A percentile compares a stretch with the other conserved stretches of the same genome.
These are phyloP conservation scores for Hevea brasiliensis DNA, from an alignment of 345 rosid genomes.

Conservation along the genomic window DNA sequence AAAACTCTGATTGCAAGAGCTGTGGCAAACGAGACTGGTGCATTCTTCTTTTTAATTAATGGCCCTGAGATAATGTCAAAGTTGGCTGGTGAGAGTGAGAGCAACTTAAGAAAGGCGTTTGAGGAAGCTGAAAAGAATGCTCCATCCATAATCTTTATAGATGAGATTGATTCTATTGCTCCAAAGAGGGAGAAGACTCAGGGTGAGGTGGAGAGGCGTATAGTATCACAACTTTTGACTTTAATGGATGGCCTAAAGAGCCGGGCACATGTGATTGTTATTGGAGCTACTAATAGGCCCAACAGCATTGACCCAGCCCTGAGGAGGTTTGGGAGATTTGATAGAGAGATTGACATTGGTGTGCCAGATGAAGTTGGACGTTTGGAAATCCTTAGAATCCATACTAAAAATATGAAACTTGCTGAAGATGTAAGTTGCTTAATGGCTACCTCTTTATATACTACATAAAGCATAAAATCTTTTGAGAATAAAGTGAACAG, in stretches of 20 bases:
- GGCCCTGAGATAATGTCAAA: constrained; percentile 17
- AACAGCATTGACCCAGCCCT: constrained; percentile 17
- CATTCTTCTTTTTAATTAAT: constrained; percentile 18
- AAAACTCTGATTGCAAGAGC: constrained; percentile 19
- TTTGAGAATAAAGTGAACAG: not conserved
- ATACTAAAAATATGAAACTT: constrained; percentile 18
- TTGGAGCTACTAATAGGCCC: constrained; percentile 16
- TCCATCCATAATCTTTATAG: constrained; percentile 17
- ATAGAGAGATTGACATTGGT: constrained; percentile 20
- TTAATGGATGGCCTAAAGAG: constrained; percentile 16
- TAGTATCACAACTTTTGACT: constrained; percentile 12
- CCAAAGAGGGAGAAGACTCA: constrained; percentile 18
- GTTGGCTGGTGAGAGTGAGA: constrained; percentile 19
- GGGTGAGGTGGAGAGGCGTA: constrained; percentile 18
- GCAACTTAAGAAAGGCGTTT: constrained; percentile 18
- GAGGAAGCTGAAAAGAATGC: constrained; percentile 20
- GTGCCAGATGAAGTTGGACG: constrained; percentile 20
- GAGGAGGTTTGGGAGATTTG: constrained; percentile 19
- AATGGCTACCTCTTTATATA: not conserved
- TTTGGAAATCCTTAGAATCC: constrained; percentile 18
- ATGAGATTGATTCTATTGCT: constrained; percentile 17
- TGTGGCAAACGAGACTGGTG: constrained; percentile 14
- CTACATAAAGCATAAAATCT: not conserved
- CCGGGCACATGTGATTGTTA: constrained; percentile 19
- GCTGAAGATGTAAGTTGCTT: constrained; percentile 8